Evolutionary conservation across 1,284 basidiomycete species (phyloP).

Genomic region (Puccinia coronata): DNA sequence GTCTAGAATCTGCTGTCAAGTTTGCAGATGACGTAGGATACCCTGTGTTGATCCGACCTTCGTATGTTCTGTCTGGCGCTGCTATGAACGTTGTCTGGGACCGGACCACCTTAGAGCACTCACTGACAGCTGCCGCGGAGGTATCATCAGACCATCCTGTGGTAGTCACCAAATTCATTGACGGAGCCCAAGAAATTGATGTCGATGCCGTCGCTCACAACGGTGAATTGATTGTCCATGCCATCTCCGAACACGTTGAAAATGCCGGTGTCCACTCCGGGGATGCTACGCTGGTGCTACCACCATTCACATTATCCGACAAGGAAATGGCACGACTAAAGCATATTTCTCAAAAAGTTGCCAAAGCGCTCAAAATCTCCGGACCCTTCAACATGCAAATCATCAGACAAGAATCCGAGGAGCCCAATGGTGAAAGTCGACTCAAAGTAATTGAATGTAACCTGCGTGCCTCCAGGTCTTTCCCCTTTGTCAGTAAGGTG

Average conservation of each 20-base stretch:
- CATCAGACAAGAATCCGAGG: constrained; percentile 76
- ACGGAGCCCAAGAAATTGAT: constrained; percentile 95
- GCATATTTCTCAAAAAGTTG: constrained; percentile 91
- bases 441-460: constrained; percentile 99
- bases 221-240: constrained; percentile 91
- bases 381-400: constrained; percentile 99
- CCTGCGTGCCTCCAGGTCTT: constrained; percentile 92
- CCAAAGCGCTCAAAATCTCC: constrained; percentile 89
- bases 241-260: constrained; percentile 97
- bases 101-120: constrained; percentile 83
- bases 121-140: constrained; percentile 87
- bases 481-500: constrained; percentile 99
- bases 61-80: constrained; percentile 96
- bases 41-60: constrained; percentile 92
- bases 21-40: constrained; percentile 87
- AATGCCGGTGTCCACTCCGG: constrained; percentile 99
- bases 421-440: constrained; percentile 66
- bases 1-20: constrained; percentile 82
- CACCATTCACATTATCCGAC: constrained; percentile 81
- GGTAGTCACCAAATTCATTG: constrained; percentile 98
- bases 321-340: constrained; percentile 83
- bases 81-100: constrained; percentile 99
- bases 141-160: constrained; percentile 97
- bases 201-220: constrained; percentile 95
- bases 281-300: constrained; percentile 94